Base-by-base conservation (phyloP, 352 stramenopile genomes). In the Phytopythium litorale region DNA sequence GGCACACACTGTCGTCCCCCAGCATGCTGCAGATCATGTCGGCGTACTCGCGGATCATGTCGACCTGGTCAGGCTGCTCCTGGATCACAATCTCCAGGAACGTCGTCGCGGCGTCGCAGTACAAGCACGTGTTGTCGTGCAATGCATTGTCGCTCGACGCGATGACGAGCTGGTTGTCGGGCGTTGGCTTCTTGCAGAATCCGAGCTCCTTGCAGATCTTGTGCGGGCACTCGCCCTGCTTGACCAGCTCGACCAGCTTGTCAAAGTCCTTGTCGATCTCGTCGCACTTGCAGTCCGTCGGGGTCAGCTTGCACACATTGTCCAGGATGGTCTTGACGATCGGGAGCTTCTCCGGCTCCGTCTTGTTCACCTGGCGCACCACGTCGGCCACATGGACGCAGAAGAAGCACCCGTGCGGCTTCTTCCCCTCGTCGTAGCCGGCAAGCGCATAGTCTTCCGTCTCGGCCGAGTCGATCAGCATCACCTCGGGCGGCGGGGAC, bases 1-100 rank as follows among this genome's bases (percentile, higher is more conserved):
- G 76, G 58, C 76, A 86, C 19, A 66, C 66, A 40, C 73, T 83
- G 23, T 79, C 74, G 15, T 79, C 70, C 23, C 76, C 76, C 33
- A 86, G 52, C 64, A 84, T 84, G 15, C 62, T 52, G 58, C 76
- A 86, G 63, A 86, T 80, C 63, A 83, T 79, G 57, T 86, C 76
- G 32, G 70, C 74, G 23, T 81, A 83, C 6, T 70, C 63, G 9
- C 72, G 76, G 57, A 86, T 74, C 52, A 81, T 56, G 38, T 80
- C 70, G 53, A 86, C 65, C 35, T 86, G 61, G 25, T 83, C 72
- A 2, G 74, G 70, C 12, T 68, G 52, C 42, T 86, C 74, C 52
- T 84, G 67, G 21, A 79, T 35, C 16, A 80, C 56, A n/a, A 86
- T 73, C 45, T 86, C 65, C 21, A 81, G 55, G 38, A 81, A 33